These are phyloP conservation scores for Podospora appendiculata DNA, from an alignment of 495 filamentous ascomycete genomes.

Conservation along the genomic window DNA sequence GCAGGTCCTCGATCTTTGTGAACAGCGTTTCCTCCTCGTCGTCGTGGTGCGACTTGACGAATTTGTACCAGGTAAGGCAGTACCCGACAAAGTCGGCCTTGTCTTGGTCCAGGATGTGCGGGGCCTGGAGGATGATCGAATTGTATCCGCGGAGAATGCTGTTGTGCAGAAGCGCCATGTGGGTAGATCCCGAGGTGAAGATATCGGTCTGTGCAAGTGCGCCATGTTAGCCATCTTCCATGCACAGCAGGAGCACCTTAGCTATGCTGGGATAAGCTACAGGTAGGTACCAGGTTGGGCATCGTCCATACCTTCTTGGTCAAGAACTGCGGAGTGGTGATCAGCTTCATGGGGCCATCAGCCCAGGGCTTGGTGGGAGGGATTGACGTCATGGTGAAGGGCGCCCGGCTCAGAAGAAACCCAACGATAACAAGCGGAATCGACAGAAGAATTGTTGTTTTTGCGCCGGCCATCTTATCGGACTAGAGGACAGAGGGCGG, in stretches of 20 bases:
- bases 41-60: conserved; percentile 47
- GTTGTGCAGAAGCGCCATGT: conserved; percentile 54
- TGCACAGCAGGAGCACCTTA: too few species aligned
- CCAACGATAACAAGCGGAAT: conserved; percentile 25
- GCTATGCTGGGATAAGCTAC: too few species aligned
- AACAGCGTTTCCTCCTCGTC: conserved; percentile 46
- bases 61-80: conserved; percentile 40
- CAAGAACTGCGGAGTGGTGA: conserved; percentile 37
- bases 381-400: conserved; percentile 32
- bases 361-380: conserved; percentile 37
- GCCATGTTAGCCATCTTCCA: not conserved
- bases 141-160: conserved; percentile 52
- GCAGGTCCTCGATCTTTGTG: conserved; percentile 41
- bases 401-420: conserved; percentile 32
- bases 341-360: conserved; percentile 39
- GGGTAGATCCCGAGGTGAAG: conserved; percentile 45
- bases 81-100: conserved; percentile 45
- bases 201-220: conserved; percentile 31
- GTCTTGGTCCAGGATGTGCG: conserved; percentile 31
- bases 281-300: too few species aligned
- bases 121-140: conserved; percentile 48
- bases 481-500: not conserved
- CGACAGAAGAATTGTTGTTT: conserved; percentile 14
- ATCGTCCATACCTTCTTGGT: conserved; percentile 37
- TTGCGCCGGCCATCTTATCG: conserved; percentile 9